phyloP scores from a whole-genome alignment of 192 early-diverging fungal genomes.

The Gonapodya sp. region DNA sequence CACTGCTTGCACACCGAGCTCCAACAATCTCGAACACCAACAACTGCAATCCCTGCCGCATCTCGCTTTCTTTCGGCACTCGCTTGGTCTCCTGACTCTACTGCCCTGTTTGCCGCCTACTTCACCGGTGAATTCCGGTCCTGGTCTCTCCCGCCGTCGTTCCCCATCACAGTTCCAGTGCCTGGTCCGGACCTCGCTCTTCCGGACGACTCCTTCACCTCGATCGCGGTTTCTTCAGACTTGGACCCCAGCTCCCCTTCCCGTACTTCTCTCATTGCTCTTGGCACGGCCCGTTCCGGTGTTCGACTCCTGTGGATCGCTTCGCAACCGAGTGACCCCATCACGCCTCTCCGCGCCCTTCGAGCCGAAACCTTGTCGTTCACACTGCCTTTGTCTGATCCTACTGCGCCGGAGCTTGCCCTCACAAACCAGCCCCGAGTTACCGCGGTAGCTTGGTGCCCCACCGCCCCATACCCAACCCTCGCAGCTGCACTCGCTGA shows the following conservation, averaged over 20 bases:
- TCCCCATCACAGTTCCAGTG: neutral
- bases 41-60: neutral
- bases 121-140: neutral
- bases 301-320: neutral
- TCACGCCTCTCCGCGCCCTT: neutral
- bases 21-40: neutral
- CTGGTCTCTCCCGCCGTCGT: neutral
- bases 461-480: neutral
- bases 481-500: neutral
- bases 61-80: neutral
- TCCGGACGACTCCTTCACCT: neutral
- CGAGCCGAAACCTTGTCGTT: neutral
- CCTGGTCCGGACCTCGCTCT: neutral
- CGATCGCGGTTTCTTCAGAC: neutral
- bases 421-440: neutral
- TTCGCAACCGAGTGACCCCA: neutral
- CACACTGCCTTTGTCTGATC: neutral
- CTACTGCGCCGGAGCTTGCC: neutral
- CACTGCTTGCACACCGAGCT: too few relatives aligned
- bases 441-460: neutral
- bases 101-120: neutral
- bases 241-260: neutral
- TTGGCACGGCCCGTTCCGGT: neutral
- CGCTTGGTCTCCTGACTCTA: neutral
- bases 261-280: neutral